These are phyloP conservation scores for Lasiodiplodia gonubiensis DNA, from an alignment of 2,329 filamentous ascomycete species.

Conservation along the genomic window DNA sequence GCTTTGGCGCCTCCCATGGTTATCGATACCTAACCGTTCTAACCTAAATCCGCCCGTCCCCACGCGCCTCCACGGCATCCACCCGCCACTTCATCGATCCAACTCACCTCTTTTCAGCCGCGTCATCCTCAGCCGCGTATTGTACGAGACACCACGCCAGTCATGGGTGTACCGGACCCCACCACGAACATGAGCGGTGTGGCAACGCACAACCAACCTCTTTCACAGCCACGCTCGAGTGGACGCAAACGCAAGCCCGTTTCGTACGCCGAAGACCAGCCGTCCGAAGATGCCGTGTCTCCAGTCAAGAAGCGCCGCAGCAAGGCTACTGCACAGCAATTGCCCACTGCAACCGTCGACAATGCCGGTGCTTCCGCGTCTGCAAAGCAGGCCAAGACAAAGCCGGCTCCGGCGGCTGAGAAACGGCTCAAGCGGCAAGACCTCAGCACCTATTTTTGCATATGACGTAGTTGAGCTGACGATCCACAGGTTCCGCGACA, in stretches of 20 bases:
- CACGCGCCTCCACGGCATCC: slow-evolving; percentile 19
- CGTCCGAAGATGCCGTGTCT: background rate
- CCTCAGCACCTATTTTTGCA: background rate
- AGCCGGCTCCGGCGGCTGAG: slow-evolving; percentile 33
- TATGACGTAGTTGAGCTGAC: slow-evolving; percentile 15
- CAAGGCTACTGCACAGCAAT: background rate
- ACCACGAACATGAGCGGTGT: slow-evolving; percentile 20
- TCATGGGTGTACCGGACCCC: slow-evolving; percentile 5
- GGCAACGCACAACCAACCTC: slow-evolving; percentile 6
- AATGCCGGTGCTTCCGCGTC: background rate
- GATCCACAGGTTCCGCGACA: slow-evolving; percentile 38
- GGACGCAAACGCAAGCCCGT: slow-evolving; percentile 19
- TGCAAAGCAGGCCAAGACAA: slow-evolving; percentile 31
- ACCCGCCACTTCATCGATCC: slow-evolving; percentile 23
- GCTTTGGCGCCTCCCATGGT: background rate
- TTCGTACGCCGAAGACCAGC: slow-evolving; percentile 14
- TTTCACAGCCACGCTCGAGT: slow-evolving; percentile 18
- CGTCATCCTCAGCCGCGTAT: slow-evolving; percentile 15
- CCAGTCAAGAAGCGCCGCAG: slow-evolving; percentile 8
- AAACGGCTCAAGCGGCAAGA: slow-evolving; percentile 39
- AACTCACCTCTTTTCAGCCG: slow-evolving; percentile 17
- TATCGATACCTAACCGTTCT: slow-evolving; percentile 8
- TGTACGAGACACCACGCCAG: slow-evolving; percentile 16
- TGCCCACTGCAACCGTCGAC: background rate
- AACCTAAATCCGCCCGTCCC: slow-evolving; percentile 16